A percentile compares a stretch with the other conserved stretches of the same genome.
phyloP scores from a whole-genome alignment of 108 stramenopile genomes.

The Skeletonema tropicum region DNA sequence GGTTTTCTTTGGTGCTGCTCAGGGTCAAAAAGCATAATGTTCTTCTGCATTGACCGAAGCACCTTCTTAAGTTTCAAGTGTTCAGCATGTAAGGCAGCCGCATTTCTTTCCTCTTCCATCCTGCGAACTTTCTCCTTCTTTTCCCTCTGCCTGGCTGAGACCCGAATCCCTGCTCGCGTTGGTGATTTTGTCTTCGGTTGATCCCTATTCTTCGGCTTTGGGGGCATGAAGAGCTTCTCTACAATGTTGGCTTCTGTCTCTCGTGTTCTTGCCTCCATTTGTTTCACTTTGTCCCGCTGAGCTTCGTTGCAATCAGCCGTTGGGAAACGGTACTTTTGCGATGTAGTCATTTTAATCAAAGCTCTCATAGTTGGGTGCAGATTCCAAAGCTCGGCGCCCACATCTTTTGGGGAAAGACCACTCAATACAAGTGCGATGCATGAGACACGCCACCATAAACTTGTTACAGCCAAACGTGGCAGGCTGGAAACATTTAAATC shows the following conservation, averaged over 20 bases:
- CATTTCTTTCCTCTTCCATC: slow-evolving; percentile 54
- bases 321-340: slow-evolving; percentile 74
- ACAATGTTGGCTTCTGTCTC: slow-evolving; percentile 65
- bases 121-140: slow-evolving; percentile 46
- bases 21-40: slow-evolving; percentile 78
- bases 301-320: slow-evolving; percentile 77
- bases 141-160: slow-evolving; percentile 59
- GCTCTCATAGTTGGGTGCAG: slow-evolving; percentile 64
- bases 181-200: slow-evolving; percentile 10
- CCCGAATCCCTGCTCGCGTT: slow-evolving; percentile 37
- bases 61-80: slow-evolving; percentile 57
- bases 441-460: slow-evolving; percentile 81
- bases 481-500: slow-evolving; percentile 7
- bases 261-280: slow-evolving; percentile 51
- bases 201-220: slow-evolving; percentile 26
- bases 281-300: slow-evolving; percentile 59
- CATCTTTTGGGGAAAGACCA: slow-evolving; percentile 48
- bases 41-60: slow-evolving; percentile 65
- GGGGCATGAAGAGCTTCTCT: slow-evolving; percentile 63
- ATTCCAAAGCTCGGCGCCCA: slow-evolving; percentile 61
- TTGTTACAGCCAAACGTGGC: slow-evolving; percentile 58
- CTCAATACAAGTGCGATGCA: slow-evolving; percentile 63
- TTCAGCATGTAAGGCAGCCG: slow-evolving; percentile 41
- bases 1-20: slow-evolving; percentile 65
- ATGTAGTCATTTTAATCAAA: slow-evolving; percentile 80